phyloP scores from a whole-genome alignment of 1,284 basidiomycete species.

The Paramarasmius palmivorus region DNA sequence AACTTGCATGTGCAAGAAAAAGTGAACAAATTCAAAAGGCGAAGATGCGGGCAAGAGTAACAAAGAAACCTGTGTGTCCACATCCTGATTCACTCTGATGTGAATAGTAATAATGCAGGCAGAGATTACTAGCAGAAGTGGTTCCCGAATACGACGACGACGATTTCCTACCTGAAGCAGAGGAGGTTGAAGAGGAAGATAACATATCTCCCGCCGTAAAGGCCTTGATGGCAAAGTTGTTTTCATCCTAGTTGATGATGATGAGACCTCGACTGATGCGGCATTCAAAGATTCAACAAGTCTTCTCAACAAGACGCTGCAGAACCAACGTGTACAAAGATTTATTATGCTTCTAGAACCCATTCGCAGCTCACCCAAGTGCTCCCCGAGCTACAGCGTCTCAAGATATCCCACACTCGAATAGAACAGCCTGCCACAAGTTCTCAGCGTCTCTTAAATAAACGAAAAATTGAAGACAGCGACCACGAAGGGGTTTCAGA shows the following conservation, averaged over 20 bases:
- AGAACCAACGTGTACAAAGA: slow-evolving; percentile 72
- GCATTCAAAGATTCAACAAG: slow-evolving; percentile 31
- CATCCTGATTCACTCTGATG: slow-evolving; percentile 2
- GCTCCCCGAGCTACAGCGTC: slow-evolving; percentile 81
- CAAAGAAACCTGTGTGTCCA: slow-evolving; percentile 58
- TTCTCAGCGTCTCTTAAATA: slow-evolving; percentile 21
- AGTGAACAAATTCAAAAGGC: slow-evolving; percentile 60
- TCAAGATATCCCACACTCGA: slow-evolving; percentile 38
- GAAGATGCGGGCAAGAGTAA: slow-evolving; percentile 54
- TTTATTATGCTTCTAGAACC: slow-evolving; percentile 93
- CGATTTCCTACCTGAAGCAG: slow-evolving; percentile 62
- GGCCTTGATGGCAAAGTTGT: slow-evolving; percentile 80
- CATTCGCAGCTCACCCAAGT: slow-evolving; percentile 95
- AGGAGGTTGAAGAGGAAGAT: slow-evolving; percentile 44
- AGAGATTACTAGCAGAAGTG: slow-evolving; percentile 3
- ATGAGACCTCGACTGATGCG: slow-evolving; percentile 10
- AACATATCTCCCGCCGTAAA: slow-evolving; percentile 80
- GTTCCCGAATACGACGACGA: slow-evolving; percentile 41
- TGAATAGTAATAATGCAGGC: not conserved
- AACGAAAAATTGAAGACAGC: slow-evolving; percentile 33
- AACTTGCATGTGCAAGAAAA: slow-evolving; percentile 60
- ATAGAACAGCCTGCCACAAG: not conserved
- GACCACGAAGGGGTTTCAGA: slow-evolving; percentile 23
- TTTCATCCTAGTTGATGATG: slow-evolving; percentile 1
- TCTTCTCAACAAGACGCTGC: slow-evolving; percentile 33